Base-by-base conservation (phyloP, 352 stramenopile genomes). In the Phytophthora europaea region DNA sequence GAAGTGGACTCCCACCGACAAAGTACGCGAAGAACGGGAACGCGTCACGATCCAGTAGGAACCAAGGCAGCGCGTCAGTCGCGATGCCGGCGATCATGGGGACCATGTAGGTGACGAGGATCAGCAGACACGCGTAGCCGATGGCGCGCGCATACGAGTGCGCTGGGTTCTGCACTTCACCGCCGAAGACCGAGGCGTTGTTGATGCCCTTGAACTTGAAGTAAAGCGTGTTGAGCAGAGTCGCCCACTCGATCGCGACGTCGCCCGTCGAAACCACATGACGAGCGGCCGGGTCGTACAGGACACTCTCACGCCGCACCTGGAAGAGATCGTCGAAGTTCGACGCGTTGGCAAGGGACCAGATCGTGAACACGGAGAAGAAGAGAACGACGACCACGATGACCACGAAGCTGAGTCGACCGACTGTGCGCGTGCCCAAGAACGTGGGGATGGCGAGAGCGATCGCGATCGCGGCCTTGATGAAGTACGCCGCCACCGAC, bases 171-270 rank as follows among this genome's bases (percentile, higher is more conserved):
- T 89, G 72, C 12, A 99, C 90, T 61, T 99, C 94, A 2, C 87
- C 94, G 5, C 92, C 94, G 69, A 98, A 99, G 6, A 90, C 88
- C 0, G 92, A 97, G 2, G 90, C 90, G 62, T 85, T 92, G 71
- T 98, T 91, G 72, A 98, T 98, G 31, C 92, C 95, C 72, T 99
- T 98, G 51, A 98, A 94, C 78, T 98, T 98, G 95, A 96, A 99
- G 80, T 98, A 99, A 40, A 99, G 78, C 31, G 96, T 98, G 76
- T 99, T 99, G 8, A 99, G 60, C 28, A 95, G 89, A 2, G 85
- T 85, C 12, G 78, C 57, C 94, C 93, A 98, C 5, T 97, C 56
- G 62, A 93, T 91, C 0, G 64, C 72, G 22, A 90, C 61, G 0
- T 70, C 45, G 1, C 83, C 83, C 0, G 62, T 72, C 28, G 78